Conservation (phyloP, 352 stramenopile genomes). For the Lagenidium sp. region DNA sequence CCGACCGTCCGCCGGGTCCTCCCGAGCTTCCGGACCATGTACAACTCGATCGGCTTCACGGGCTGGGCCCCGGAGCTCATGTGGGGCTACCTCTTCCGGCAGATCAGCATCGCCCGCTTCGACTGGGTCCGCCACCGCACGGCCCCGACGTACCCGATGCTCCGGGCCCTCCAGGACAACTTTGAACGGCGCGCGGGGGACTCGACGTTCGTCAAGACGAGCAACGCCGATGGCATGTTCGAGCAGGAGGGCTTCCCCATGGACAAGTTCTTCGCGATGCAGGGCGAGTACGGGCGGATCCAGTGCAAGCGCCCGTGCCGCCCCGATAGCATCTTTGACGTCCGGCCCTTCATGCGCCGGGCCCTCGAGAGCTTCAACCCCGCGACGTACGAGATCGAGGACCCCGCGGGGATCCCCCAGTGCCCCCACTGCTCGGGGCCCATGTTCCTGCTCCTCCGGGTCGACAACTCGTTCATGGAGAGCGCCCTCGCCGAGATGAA, state of each 20-base stretch:
- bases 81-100: slow-evolving; percentile 59
- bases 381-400: slow-evolving; percentile 43
- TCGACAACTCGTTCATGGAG: slow-evolving; percentile 40
- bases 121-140: slow-evolving; percentile 40
- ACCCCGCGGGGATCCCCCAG: slow-evolving; percentile 33
- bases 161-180: slow-evolving; percentile 31
- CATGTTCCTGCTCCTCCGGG: slow-evolving; percentile 43
- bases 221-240: slow-evolving; percentile 68
- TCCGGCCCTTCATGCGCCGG: slow-evolving; percentile 42
- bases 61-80: slow-evolving; percentile 32
- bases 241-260: slow-evolving; percentile 52
- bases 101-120: slow-evolving; percentile 46
- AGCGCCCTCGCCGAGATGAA: slow-evolving; percentile 25
- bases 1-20: slow-evolving; percentile 27
- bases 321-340: slow-evolving; percentile 36
- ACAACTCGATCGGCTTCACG: slow-evolving; percentile 42
- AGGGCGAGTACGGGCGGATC: slow-evolving; percentile 53
- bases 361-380: slow-evolving; percentile 39
- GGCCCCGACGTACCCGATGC: slow-evolving; percentile 35
- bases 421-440: slow-evolving; percentile 36
- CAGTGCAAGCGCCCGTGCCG: slow-evolving; percentile 39
- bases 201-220: slow-evolving; percentile 57
- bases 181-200: slow-evolving; percentile 18
- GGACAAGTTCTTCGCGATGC: slow-evolving; percentile 44
- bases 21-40: slow-evolving; percentile 47